These are phyloP conservation scores for Mycena sanguinolenta DNA, from an alignment of 768 basidiomycete genomes.

Conservation along the genomic window DNA sequence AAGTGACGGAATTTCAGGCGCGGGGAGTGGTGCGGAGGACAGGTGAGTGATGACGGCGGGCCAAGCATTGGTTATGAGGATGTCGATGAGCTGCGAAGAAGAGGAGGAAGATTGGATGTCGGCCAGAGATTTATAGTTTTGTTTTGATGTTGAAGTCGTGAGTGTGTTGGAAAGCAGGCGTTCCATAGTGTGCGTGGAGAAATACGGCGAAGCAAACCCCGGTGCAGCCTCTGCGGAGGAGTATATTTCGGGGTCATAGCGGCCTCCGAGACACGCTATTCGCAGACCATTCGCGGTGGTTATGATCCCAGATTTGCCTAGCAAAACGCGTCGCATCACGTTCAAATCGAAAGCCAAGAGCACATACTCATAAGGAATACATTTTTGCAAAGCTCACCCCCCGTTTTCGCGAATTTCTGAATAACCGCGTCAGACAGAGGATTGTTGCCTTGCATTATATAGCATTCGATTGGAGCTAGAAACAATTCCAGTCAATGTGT, in stretches of 20 bases:
- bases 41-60: slow-evolving; percentile 74
- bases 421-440: slow-evolving; percentile 81
- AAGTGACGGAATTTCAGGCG: slow-evolving; percentile 57
- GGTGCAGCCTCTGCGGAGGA: slow-evolving; percentile 71
- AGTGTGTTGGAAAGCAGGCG: slow-evolving; percentile 80
- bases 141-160: slow-evolving; percentile 60
- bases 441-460: slow-evolving; percentile 90
- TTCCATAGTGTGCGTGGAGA: slow-evolving; percentile 77
- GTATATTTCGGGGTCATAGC: slow-evolving; percentile 75
- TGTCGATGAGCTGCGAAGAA: slow-evolving; percentile 78
- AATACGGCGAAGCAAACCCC: slow-evolving; percentile 86
- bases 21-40: slow-evolving; percentile 66
- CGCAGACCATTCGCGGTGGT: slow-evolving; percentile 85
- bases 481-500: slow-evolving; percentile 25
- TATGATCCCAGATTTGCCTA: slow-evolving; percentile 86
- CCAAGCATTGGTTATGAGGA: slow-evolving; percentile 87
- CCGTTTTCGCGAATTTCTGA: slow-evolving; percentile 79
- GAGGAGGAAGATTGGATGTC: slow-evolving; percentile 73
- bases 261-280: slow-evolving; percentile 89
- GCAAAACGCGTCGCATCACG: slow-evolving; percentile 20
- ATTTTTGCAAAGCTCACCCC: slow-evolving; percentile 85
- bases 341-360: neutral
- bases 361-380: slow-evolving; percentile 87
- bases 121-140: slow-evolving; percentile 74
- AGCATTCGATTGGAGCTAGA: slow-evolving; percentile 89